Percentiles rank a stretch among this genome's conserved stretches.
These are phyloP conservation scores for Lipomyces sp. DNA, from an alignment of 805 yeast genomes.

Conservation along the genomic window DNA sequence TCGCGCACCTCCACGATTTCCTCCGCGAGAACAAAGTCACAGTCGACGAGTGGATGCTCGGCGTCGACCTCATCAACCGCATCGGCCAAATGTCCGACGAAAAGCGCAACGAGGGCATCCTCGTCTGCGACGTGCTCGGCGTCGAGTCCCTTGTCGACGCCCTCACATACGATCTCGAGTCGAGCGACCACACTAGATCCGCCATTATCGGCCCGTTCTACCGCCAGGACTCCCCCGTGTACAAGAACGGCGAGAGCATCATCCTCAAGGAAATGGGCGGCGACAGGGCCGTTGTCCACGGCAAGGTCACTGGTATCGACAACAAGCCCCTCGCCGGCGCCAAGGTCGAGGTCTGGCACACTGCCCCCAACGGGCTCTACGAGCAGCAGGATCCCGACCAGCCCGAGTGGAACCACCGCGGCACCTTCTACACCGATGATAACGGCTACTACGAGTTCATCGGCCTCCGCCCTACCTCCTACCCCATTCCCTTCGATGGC, in stretches of 20 bases:
- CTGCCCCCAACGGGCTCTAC: slow-evolving; percentile 40
- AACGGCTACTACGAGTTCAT: slow-evolving; percentile 34
- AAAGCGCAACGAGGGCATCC: slow-evolving; percentile 37
- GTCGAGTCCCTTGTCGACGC: slow-evolving; percentile 38
- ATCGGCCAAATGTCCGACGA: slow-evolving; percentile 38
- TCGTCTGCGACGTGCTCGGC: slow-evolving; percentile 39
- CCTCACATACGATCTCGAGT: slow-evolving; percentile 32
- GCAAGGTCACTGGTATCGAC: slow-evolving; percentile 31
- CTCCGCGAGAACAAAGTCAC: slow-evolving; percentile 38
- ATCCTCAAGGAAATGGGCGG: slow-evolving; percentile 38
- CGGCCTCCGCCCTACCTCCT: slow-evolving; percentile 39
- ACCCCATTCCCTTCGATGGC: slow-evolving; percentile 41
- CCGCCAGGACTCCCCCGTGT: slow-evolving; percentile 36
- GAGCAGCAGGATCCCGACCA: slow-evolving; percentile 40
- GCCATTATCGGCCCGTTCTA: slow-evolving; percentile 40
- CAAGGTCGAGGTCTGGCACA: slow-evolving; percentile 39
- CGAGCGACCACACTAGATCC: slow-evolving; percentile 32
- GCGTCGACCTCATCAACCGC: slow-evolving; percentile 35
- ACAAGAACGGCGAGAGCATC: slow-evolving; percentile 36
- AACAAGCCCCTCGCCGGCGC: slow-evolving; percentile 36
- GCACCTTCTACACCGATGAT: slow-evolving; percentile 35
- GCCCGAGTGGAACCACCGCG: slow-evolving; percentile 38
- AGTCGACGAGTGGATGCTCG: slow-evolving; percentile 38
- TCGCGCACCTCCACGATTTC: slow-evolving; percentile 39
- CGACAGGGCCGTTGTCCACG: slow-evolving; percentile 32